phyloP scores from a whole-genome alignment of 192 early-diverging fungal genomes.

The Chytriomyces sp. region DNA sequence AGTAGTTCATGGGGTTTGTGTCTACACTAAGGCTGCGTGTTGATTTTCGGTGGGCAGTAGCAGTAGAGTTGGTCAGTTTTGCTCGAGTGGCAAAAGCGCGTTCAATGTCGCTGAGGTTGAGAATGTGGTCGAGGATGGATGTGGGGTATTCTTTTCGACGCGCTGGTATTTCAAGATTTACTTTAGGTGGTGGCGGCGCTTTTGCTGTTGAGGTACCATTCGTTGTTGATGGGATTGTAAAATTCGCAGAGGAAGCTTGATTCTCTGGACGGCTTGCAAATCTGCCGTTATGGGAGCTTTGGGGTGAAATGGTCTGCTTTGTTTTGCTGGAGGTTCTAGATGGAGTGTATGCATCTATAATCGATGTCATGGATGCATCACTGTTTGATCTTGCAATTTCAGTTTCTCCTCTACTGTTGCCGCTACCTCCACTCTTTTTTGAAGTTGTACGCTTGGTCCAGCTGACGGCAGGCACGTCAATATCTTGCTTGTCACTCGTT shows the following conservation, averaged over 20 bases:
- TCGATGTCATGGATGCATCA: neutral
- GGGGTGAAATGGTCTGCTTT: no score
- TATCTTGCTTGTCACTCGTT: neutral
- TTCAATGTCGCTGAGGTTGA: neutral
- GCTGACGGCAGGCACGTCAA: neutral
- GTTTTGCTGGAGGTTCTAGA: no score
- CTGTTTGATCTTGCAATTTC: neutral
- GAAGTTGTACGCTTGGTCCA: neutral
- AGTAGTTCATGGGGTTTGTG: neutral
- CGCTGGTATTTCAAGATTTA: neutral
- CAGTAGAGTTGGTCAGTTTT: neutral
- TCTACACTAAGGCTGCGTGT: neutral
- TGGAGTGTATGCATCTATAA: neutral
- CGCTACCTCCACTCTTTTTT: neutral
- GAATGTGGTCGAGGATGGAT: neutral
- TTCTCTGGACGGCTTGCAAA: no score
- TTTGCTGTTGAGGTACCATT: neutral
- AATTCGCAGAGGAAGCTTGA: no score
- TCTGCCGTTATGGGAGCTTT: no score
- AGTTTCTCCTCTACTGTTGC: neutral
- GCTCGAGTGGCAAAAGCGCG: neutral
- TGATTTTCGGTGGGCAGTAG: neutral
- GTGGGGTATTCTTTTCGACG: neutral
- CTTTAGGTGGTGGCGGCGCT: neutral
- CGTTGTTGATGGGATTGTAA: no score